These are phyloP conservation scores for Colletotrichum sp. DNA, from an alignment of 2,329 filamentous ascomycete genomes.

Conservation along the genomic window DNA sequence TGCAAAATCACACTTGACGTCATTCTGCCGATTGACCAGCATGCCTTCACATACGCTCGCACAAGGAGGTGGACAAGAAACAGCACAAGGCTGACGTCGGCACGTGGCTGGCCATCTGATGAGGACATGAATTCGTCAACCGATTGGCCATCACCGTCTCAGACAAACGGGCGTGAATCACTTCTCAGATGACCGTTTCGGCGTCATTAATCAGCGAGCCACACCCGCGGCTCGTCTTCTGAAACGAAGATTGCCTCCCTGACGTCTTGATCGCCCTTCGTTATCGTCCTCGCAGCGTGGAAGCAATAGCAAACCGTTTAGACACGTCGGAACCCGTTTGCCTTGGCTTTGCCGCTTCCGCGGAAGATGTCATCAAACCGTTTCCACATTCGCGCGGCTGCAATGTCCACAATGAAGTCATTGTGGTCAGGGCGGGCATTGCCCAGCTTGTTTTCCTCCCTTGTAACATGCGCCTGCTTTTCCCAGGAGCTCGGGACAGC, in stretches of 20 bases:
- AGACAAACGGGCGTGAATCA: neutral
- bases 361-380: neutral
- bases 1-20: constrained; percentile 11
- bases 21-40: neutral
- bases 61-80: neutral
- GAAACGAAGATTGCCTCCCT: neutral
- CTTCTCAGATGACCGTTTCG: neutral
- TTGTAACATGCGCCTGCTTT: neutral
- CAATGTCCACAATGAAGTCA: constrained; percentile 22
- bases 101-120: constrained; percentile 3
- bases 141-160: neutral
- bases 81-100: neutral
- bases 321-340: neutral
- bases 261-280: constrained; percentile 1
- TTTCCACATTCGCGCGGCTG: constrained; percentile 6
- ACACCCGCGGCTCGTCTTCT: neutral
- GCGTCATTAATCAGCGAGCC: neutral
- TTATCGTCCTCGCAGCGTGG: neutral
- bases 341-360: neutral
- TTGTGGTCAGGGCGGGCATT: neutral
- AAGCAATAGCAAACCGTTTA: neutral
- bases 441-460: neutral
- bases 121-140: neutral
- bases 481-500: neutral
- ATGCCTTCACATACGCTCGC: neutral